Evolutionary conservation across 1,139 yeast species (phyloP).

Genomic region (Protomyces lactucae-debilis): DNA sequence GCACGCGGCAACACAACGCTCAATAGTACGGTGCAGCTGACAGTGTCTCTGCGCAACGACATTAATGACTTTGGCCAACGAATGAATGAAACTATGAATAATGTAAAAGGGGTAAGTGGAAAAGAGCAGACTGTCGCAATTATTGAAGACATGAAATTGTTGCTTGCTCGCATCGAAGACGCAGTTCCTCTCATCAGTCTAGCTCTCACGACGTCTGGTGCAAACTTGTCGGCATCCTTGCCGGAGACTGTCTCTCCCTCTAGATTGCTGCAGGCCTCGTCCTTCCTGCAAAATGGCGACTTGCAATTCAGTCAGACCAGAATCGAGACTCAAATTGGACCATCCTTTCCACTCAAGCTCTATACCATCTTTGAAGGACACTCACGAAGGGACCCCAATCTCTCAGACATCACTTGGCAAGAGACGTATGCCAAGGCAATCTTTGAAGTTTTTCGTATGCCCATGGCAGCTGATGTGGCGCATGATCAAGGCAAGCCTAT

Average conservation of each 20-base stretch:
- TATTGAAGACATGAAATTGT: slow-evolving; percentile 29
- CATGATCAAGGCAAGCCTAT: slow-evolving; percentile 4
- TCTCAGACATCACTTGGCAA: slow-evolving; percentile 57
- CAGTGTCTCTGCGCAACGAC: slow-evolving; percentile 54
- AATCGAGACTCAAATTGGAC: slow-evolving; percentile 50
- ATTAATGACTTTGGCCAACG: slow-evolving; percentile 56
- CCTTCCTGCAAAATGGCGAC: slow-evolving; percentile 47
- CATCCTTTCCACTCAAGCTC: slow-evolving; percentile 54
- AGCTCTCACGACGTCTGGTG: slow-evolving; percentile 67
- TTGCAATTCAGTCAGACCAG: slow-evolving; percentile 33
- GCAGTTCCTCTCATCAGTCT: slow-evolving; percentile 64
- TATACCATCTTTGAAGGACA: slow-evolving; percentile 66
- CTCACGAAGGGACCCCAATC: slow-evolving; percentile 13
- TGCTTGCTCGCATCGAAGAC: slow-evolving; percentile 29
- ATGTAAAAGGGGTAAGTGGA: slow-evolving; percentile 22
- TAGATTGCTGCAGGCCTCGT: slow-evolving; percentile 60
- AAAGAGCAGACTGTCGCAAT: slow-evolving; percentile 37
- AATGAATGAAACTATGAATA: slow-evolving; percentile 40
- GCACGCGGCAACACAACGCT: slow-evolving; percentile 68
- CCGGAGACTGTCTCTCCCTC: slow-evolving; percentile 61
- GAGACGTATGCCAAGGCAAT: slow-evolving; percentile 57
- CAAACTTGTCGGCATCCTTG: slow-evolving; percentile 52
- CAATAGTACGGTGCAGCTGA: slow-evolving; percentile 53
- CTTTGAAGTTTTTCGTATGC: slow-evolving; percentile 44
- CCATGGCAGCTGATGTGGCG: slow-evolving; percentile 14